These are phyloP conservation scores for Alternaria arbusti DNA, from an alignment of 2,329 filamentous ascomycete species.

Conservation along the genomic window DNA sequence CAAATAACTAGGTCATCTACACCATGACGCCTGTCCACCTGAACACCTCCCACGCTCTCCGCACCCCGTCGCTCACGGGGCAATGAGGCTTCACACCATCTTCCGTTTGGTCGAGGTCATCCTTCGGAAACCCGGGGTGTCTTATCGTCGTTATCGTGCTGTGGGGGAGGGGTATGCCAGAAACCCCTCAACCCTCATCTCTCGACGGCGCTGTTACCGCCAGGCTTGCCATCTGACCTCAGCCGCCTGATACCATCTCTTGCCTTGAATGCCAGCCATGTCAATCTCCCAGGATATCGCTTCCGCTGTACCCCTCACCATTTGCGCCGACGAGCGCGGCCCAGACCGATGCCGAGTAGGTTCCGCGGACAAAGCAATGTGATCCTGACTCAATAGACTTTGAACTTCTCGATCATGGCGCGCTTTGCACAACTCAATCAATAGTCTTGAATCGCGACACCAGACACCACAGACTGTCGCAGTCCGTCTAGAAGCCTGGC, in stretches of 20 bases:
- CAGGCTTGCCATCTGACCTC: constrained; percentile 8
- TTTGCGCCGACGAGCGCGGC: constrained; percentile 12
- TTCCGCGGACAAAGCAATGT: constrained; percentile 4
- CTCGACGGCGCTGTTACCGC: constrained; percentile 20
- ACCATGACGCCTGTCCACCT: constrained; percentile 5
- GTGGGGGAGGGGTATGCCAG: constrained; percentile 21
- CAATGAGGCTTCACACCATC: constrained; percentile 35
- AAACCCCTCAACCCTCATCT: constrained; percentile 4
- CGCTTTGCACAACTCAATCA: constrained; percentile 1
- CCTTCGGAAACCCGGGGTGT: constrained; percentile 12
- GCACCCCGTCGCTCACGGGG: constrained; percentile 36
- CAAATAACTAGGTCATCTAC: constrained; percentile 25
- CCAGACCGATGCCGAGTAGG: constrained; percentile 14
- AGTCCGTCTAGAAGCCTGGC: neutral
- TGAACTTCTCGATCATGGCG: neutral
- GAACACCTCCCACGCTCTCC: neutral
- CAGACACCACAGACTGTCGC: neutral
- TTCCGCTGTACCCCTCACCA: constrained; percentile 25
- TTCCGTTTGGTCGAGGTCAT: constrained; percentile 24
- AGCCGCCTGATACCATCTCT: constrained; percentile 27
- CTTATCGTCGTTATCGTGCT: constrained; percentile 36
- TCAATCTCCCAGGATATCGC: constrained; percentile 8
- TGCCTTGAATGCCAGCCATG: constrained; percentile 3
- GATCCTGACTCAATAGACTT: constrained; percentile 8
- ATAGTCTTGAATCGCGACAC: constrained; percentile 1